Conservation (phyloP, 2,329 filamentous ascomycete genomes). For the Triangularia verruculosa region DNA sequence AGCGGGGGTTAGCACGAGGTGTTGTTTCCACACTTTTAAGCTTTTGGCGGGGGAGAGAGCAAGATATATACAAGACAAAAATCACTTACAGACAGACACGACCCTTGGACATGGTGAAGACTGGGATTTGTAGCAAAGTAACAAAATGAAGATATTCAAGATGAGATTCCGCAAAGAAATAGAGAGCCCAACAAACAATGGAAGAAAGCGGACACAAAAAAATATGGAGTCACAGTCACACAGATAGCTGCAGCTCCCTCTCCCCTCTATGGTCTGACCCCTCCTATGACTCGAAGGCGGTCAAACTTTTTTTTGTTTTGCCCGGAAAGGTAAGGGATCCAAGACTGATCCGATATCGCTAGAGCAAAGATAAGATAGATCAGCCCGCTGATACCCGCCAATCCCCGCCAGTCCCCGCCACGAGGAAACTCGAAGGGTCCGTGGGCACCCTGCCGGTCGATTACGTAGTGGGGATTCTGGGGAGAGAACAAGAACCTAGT, state of each 20-base stretch:
- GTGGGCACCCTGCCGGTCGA: background rate
- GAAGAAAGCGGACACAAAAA: slow-evolving; percentile 9
- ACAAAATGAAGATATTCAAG: background rate
- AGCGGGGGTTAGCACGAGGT: background rate
- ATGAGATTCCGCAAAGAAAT: background rate
- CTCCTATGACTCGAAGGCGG: slow-evolving; percentile 19
- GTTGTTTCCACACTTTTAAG: background rate
- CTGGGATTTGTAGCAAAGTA: slow-evolving; percentile 2
- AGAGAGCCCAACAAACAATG: background rate
- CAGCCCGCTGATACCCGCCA: slow-evolving; percentile 6
- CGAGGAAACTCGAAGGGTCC: background rate
- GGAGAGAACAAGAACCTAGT: background rate
- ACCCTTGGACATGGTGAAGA: slow-evolving; percentile 32
- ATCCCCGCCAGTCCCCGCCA: background rate
- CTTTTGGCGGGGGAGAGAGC: slow-evolving; percentile 11
- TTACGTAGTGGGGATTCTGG: slow-evolving; percentile 12
- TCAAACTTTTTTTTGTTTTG: slow-evolving; percentile 15
- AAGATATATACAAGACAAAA: background rate
- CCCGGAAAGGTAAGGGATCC: background rate
- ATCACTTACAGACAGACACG: slow-evolving; percentile 34
- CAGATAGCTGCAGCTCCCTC: background rate
- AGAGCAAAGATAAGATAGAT: slow-evolving; percentile 9
- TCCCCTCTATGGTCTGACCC: slow-evolving; percentile 1
- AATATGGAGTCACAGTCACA: background rate
- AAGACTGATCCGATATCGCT: slow-evolving; percentile 15